Conservation (phyloP, 345 rosid species). For the Populus davidiana region DNA sequence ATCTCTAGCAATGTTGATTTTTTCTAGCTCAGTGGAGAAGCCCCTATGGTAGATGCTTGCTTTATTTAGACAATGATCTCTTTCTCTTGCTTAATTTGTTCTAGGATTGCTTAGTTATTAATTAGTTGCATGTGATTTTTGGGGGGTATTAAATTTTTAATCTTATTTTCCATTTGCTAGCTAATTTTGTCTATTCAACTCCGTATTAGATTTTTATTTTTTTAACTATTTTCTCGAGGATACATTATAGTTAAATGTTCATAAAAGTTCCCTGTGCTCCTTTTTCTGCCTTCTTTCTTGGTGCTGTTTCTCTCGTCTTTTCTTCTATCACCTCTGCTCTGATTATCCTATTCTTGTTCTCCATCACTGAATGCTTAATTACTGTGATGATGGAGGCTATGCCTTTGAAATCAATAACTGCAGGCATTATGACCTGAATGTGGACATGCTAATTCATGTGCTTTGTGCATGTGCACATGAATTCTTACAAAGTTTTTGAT, state of each 20-base stretch:
- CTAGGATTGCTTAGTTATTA: background rate
- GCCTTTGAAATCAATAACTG: background rate
- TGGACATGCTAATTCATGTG: background rate
- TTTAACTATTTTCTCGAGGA: background rate
- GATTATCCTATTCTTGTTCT: background rate
- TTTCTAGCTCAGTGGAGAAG: background rate
- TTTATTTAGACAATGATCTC: background rate
- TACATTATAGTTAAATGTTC: background rate
- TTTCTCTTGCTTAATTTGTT: background rate
- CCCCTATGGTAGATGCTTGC: background rate
- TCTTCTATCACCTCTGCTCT: background rate
- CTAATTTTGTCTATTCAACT: background rate
- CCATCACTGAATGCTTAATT: background rate
- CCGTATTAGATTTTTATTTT: no score
- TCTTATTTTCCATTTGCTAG: background rate
- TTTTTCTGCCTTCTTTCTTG: background rate
- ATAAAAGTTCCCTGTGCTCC: background rate
- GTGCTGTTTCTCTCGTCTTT: background rate
- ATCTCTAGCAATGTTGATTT: background rate
- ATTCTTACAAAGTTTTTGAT: background rate
- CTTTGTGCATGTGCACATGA: background rate
- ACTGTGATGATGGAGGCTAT: background rate
- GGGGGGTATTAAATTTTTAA: background rate
- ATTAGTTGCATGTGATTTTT: background rate
- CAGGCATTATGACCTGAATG: background rate